phyloP scores from a whole-genome alignment of 495 filamentous ascomycete species.

The Xylona heveae region DNA sequence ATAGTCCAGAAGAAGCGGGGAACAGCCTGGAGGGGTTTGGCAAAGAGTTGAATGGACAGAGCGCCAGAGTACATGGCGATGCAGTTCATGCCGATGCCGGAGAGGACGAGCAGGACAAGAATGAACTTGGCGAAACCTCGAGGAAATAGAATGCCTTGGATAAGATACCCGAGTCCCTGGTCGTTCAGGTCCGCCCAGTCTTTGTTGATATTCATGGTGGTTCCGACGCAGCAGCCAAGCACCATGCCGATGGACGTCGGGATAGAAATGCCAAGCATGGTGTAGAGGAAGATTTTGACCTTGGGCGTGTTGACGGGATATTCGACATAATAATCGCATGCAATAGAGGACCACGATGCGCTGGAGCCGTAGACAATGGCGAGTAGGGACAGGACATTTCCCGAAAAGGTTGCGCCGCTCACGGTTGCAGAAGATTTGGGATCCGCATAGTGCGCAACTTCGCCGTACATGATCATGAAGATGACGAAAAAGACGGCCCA shows the following conservation, averaged over 20 bases:
- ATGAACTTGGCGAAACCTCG: conserved; percentile 35
- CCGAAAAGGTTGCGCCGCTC: conserved; percentile 20
- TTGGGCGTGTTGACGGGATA: conserved; percentile 30
- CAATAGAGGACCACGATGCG: conserved; percentile 32
- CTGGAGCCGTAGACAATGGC: conserved; percentile 34
- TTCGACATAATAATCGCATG: conserved; percentile 39
- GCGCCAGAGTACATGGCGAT: conserved; percentile 23
- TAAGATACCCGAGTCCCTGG: conserved; percentile 34
- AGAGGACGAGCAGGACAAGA: conserved; percentile 29
- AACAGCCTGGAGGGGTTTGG: conserved; percentile 15
- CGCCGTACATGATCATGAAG: conserved; percentile 34
- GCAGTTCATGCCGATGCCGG: conserved; percentile 23
- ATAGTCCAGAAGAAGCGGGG: conserved; percentile 27
- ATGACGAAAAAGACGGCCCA: conserved; percentile 31
- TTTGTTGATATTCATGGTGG: conserved; percentile 24
- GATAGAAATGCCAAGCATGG: conserved; percentile 24
- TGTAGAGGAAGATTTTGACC: conserved; percentile 29
- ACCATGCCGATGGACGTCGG: conserved; percentile 35
- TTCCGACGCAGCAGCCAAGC: conserved; percentile 29
- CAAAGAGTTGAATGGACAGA: conserved; percentile 22
- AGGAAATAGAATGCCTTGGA: conserved; percentile 26
- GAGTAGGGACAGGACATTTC: conserved; percentile 27
- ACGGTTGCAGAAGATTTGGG: conserved; percentile 17
- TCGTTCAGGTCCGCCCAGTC: conserved; percentile 26
- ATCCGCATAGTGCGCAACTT: conserved; percentile 26